phyloP scores from a whole-genome alignment of 1,139 yeast species.

The Geotrichum histeridarum region DNA sequence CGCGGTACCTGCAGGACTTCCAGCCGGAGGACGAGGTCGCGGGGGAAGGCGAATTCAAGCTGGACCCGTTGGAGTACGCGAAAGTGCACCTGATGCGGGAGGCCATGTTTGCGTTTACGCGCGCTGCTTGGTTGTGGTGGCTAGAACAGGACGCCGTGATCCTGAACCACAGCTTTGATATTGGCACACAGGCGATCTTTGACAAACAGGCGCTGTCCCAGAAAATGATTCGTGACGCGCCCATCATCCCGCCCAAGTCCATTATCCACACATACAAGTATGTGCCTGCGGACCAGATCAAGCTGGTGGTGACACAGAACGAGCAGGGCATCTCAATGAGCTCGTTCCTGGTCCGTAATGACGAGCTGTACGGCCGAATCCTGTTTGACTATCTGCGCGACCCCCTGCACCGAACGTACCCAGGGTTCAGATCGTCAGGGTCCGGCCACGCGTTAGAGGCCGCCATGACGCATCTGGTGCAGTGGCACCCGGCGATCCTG shows the following conservation, averaged over 20 bases:
- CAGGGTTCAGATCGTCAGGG: conserved; percentile 58
- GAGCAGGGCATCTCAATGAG: conserved; percentile 58
- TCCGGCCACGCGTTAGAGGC: conserved; percentile 39
- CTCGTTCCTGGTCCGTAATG: conserved; percentile 63
- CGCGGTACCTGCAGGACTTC: conserved; percentile 80
- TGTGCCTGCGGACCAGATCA: conserved; percentile 50
- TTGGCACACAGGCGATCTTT: conserved; percentile 44
- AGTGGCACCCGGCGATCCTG: conserved; percentile 85
- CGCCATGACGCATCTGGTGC: conserved; percentile 70
- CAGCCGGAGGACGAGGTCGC: conserved; percentile 42
- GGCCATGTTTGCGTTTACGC: conserved; percentile 86
- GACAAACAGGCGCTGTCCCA: conserved; percentile 54
- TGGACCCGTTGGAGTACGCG: conserved; percentile 46
- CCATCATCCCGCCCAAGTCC: conserved; percentile 48
- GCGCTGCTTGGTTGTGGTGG: conserved; percentile 83
- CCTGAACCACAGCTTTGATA: conserved; percentile 58
- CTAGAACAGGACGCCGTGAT: conserved; percentile 73
- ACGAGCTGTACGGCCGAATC: conserved; percentile 53
- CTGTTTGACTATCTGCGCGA: conserved; percentile 68
- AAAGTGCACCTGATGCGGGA: conserved; percentile 61
- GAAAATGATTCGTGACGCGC: conserved; percentile 60
- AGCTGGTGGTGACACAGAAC: conserved; percentile 62
- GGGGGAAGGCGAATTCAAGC: conserved; percentile 25
- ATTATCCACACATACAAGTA: conserved; percentile 67
- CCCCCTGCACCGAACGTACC: conserved; percentile 59